Percentiles rank a stretch among this genome's conserved stretches.
Evolutionary conservation across 176 grass and related monocot species (phyloP).

Genomic region (Avena atlantica): DNA sequence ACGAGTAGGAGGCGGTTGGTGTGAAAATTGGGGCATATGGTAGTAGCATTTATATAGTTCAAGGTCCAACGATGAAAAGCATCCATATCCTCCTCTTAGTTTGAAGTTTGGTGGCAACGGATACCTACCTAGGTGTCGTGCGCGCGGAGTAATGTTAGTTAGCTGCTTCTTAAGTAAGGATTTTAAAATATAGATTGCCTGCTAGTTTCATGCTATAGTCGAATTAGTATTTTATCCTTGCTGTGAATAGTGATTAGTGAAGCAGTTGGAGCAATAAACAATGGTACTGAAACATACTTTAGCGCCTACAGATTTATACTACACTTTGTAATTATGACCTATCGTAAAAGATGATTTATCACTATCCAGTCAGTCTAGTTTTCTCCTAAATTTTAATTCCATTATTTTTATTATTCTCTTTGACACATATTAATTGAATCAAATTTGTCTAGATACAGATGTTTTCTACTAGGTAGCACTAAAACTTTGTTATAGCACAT

Average conservation of each 20-base stretch:
- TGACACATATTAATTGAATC: no score
- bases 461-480: no score
- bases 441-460: no score
- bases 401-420: background rate
- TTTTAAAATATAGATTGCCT: background rate
- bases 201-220: background rate
- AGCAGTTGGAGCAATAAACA: background rate
- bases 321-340: background rate
- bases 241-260: background rate
- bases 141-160: slow-evolving; percentile 14
- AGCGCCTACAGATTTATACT: background rate
- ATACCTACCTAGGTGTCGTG: slow-evolving; percentile 44
- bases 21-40: slow-evolving; percentile 22
- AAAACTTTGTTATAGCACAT: no score
- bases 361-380: background rate
- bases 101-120: slow-evolving; percentile 48
- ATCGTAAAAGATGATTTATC: background rate
- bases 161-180: slow-evolving; percentile 4
- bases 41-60: background rate
- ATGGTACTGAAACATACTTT: background rate
- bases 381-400: background rate
- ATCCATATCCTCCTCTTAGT: slow-evolving; percentile 24
- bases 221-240: background rate
- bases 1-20: slow-evolving; percentile 44
- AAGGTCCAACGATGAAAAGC: slow-evolving; percentile 21